Percentiles rank a stretch among this genome's conserved stretches.
Conservation (phyloP, 306 rosid genomes). For the Cucurbita ficifolia region DNA sequence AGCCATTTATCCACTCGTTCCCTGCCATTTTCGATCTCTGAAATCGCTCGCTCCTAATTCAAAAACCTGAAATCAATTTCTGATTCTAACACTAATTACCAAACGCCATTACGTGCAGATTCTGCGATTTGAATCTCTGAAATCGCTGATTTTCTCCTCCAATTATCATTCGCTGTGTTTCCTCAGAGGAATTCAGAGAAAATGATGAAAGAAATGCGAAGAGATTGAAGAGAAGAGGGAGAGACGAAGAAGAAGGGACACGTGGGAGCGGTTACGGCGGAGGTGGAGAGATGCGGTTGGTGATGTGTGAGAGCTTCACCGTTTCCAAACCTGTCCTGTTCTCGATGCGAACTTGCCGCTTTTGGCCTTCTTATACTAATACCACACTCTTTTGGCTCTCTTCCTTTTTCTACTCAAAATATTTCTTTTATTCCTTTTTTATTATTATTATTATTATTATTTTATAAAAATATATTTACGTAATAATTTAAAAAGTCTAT, state of each 20-base stretch:
- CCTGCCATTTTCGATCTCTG: constrained; percentile 38
- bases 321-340: constrained; percentile 26
- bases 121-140: too few relatives aligned
- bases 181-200: too few relatives aligned
- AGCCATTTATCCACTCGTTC: constrained; percentile 91
- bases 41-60: too few relatives aligned
- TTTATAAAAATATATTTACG: too few relatives aligned
- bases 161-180: too few relatives aligned
- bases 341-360: constrained; percentile 29
- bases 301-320: neutral
- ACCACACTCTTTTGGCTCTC: neutral
- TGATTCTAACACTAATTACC: neutral
- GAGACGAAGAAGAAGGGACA: constrained; percentile 15
- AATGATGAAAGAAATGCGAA: neutral
- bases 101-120: neutral
- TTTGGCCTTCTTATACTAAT: neutral
- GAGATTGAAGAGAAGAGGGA: constrained; percentile 13
- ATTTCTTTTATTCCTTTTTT: too few relatives aligned
- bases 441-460: too few relatives aligned
- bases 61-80: too few relatives aligned
- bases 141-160: too few relatives aligned
- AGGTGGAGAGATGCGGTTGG: neutral
- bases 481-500: too few relatives aligned
- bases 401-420: too few relatives aligned
- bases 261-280: constrained; percentile 22